phyloP scores from a whole-genome alignment of 495 filamentous ascomycete genomes.

The Lepraria neglecta region DNA sequence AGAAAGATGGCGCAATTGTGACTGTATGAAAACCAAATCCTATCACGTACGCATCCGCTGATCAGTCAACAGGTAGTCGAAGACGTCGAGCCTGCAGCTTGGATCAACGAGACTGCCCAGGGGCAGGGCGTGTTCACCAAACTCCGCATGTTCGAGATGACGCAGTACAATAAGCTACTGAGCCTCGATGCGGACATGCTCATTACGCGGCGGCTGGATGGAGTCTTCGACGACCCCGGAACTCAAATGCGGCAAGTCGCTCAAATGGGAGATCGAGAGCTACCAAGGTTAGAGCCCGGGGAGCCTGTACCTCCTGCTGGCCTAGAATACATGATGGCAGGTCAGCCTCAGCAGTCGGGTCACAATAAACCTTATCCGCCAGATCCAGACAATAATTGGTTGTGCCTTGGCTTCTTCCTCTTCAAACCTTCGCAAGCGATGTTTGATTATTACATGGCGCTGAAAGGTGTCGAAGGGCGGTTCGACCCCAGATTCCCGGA shows the following conservation, averaged over 20 bases:
- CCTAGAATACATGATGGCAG: not conserved
- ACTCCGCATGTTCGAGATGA: not conserved
- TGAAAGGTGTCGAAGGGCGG: not conserved
- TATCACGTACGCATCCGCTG: not conserved
- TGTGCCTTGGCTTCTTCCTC: not conserved
- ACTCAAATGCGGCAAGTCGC: not conserved
- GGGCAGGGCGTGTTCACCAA: not conserved
- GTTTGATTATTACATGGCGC: not conserved
- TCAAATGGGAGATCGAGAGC: not conserved
- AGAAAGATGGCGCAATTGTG: conserved; percentile 3
- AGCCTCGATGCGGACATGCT: not conserved
- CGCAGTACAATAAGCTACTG: conserved; percentile 3
- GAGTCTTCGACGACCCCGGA: not conserved
- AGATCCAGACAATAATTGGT: too few relatives aligned
- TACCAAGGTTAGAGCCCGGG: too few relatives aligned
- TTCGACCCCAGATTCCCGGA: conserved; percentile 1
- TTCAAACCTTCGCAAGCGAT: not conserved
- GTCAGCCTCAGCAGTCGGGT: not conserved
- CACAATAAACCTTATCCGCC: too few relatives aligned
- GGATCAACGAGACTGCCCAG: not conserved
- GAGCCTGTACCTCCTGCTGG: too few relatives aligned
- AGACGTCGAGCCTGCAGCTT: not conserved
- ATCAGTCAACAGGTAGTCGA: not conserved
- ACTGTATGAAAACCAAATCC: not conserved
- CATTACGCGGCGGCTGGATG: not conserved